Evolutionary conservation across 352 stramenopile species (phyloP), one percentile per base, ranked within the genome.

Genomic region (Phytophthora agathidicida): DNA sequence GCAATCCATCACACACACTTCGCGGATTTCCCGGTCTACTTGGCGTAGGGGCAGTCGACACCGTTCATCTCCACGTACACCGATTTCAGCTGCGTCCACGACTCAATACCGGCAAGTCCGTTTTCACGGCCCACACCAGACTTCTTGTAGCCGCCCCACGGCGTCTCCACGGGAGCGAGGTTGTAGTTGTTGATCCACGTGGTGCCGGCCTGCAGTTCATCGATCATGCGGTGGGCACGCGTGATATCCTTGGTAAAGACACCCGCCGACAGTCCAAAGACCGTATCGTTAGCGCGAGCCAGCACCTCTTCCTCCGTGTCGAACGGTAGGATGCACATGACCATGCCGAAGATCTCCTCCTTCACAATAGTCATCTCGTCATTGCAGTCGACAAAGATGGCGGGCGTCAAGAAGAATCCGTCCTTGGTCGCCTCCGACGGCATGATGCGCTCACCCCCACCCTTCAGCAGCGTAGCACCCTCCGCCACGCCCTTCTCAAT

Each of bases 41-140:
- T 65, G 5, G 80, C 63, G 60, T 92, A 93, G 7, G 84, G 84
- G 44, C 80, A 92, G 33, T 77, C 73, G 19, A 93, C 78, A 3
- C 71, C 60, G 58, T 87, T 83, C 84, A 93, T 93, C 59, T 91
- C 84, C 7, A 93, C 84, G 63, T 93, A 93, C 20, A 97, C 78
- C 11, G 81, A 96, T 63, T 96, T 97, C 37, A 94, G 62, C 67
- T 97, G 88, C 42, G 91, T 97, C 84, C 93, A 98, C 26, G 93
- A 89, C 10, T 94, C 66, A 33, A 95, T 68, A 14, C 84, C 86
- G 1, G 83, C 82, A 11, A 89, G 60, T 6, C 95, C 93, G 59
- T 98, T 98, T 65, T 98, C 94, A 36, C 91, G 85, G 10, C 95
- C 95, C 6, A 98, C 62, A 0, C 96, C 96, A 13, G 86, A 97